phyloP scores from a whole-genome alignment of 768 basidiomycete genomes.

The Sistotremastrum suecicum region DNA sequence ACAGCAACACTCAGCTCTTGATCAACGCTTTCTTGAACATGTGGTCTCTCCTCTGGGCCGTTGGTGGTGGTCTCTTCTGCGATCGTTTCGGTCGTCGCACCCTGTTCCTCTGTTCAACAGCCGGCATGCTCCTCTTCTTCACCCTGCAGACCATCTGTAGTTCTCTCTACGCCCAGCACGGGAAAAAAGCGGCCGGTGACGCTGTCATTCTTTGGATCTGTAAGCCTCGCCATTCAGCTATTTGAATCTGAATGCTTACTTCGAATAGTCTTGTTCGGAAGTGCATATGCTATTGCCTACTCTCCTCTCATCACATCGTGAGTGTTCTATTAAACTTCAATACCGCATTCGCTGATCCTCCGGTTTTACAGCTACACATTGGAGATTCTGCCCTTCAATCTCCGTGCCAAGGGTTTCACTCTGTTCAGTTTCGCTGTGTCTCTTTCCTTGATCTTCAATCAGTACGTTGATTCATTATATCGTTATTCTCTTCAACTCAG shows the following conservation, averaged over 20 bases:
- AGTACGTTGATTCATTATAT: slow-evolving; percentile 5
- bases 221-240: slow-evolving; percentile 1
- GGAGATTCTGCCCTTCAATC: slow-evolving; percentile 27
- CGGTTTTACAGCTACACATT: slow-evolving; percentile 23
- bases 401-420: slow-evolving; percentile 27
- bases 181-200: slow-evolving; percentile 13
- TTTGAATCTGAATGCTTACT: not conserved
- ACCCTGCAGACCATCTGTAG: slow-evolving; percentile 12
- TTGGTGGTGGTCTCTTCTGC: slow-evolving; percentile 17
- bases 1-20: slow-evolving; percentile 3
- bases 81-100: slow-evolving; percentile 16
- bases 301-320: slow-evolving; percentile 22
- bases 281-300: slow-evolving; percentile 20
- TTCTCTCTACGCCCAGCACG: slow-evolving; percentile 6
- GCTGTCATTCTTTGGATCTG: slow-evolving; percentile 19
- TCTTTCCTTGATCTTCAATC: slow-evolving; percentile 26
- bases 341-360: slow-evolving; percentile 24
- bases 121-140: slow-evolving; percentile 17
- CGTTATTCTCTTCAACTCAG: not conserved
- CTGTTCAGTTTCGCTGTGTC: slow-evolving; percentile 25
- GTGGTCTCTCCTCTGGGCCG: slow-evolving; percentile 16
- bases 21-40: slow-evolving; percentile 9
- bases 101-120: slow-evolving; percentile 13
- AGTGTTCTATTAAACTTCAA: not conserved
- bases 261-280: slow-evolving; percentile 10